These are phyloP conservation scores for Niveomyces coronatus DNA, from an alignment of 2,329 filamentous ascomycete genomes.

Conservation along the genomic window DNA sequence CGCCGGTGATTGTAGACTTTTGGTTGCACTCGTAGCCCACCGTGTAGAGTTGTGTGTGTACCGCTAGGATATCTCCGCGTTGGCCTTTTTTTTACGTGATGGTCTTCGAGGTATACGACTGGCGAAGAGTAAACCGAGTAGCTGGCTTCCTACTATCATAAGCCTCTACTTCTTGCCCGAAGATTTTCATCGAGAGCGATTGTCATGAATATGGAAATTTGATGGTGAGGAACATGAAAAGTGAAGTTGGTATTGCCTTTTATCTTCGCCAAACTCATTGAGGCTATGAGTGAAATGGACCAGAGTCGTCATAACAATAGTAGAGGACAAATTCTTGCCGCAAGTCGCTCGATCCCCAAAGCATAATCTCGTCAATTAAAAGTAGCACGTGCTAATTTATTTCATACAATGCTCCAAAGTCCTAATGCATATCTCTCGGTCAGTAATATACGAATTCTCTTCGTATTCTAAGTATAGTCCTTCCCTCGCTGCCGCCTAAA, in stretches of 20 bases:
- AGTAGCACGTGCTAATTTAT: constrained; percentile 7
- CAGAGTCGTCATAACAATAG: neutral
- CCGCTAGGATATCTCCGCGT: constrained; percentile 86
- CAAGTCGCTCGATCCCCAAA: too few species aligned
- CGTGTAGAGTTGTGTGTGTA: constrained; percentile 10
- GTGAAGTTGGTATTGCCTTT: too few species aligned
- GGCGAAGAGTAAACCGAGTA: constrained; percentile 64
- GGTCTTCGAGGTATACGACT: constrained; percentile 89
- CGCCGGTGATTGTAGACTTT: constrained; percentile 9
- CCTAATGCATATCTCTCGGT: constrained; percentile 2
- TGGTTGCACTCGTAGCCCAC: neutral
- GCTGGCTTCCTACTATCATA: constrained; percentile 35
- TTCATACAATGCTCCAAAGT: constrained; percentile 1
- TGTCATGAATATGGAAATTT: constrained; percentile 65
- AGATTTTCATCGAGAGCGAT: constrained; percentile 60
- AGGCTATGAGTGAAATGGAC: neutral
- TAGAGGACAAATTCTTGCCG: too few species aligned
- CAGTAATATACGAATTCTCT: constrained; percentile 1
- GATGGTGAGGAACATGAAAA: constrained; percentile 79
- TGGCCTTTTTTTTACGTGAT: constrained; percentile 51
- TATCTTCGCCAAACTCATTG: neutral
- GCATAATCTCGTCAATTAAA: constrained; percentile 7
- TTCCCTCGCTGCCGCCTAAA: constrained; percentile 1
- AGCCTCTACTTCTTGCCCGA: constrained; percentile 58
- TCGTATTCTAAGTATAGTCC: constrained; percentile 2